Percentiles rank a stretch among this genome's conserved stretches.
Conservation (phyloP, 805 yeast genomes). For the Cyberlindnera galapagoensis region DNA sequence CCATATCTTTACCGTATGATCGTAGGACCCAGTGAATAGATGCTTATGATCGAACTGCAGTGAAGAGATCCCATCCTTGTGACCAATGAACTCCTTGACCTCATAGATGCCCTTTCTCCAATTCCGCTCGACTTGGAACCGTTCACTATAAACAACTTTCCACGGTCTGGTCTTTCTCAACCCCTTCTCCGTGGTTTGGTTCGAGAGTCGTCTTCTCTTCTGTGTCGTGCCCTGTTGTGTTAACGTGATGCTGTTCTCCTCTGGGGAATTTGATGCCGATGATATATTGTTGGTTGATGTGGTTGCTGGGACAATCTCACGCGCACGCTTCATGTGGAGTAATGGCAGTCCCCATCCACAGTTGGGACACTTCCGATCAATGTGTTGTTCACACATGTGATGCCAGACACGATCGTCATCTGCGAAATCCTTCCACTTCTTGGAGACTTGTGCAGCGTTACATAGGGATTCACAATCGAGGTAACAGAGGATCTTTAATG, state of each 20-base stretch:
- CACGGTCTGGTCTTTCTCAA: slow-evolving; percentile 67
- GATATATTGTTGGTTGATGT: slow-evolving; percentile 13
- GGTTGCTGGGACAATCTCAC: slow-evolving; percentile 43
- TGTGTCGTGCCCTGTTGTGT: not conserved
- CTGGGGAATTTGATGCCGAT: slow-evolving; percentile 3
- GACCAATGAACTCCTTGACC: slow-evolving; percentile 66
- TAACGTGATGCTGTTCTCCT: slow-evolving; percentile 9
- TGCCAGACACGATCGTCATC: slow-evolving; percentile 98
- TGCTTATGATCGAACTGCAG: slow-evolving; percentile 76
- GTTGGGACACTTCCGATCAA: slow-evolving; percentile 93
- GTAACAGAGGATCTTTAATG: slow-evolving; percentile 80
- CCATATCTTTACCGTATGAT: slow-evolving; percentile 91
- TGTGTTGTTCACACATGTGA: slow-evolving; percentile 97
- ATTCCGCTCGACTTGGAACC: slow-evolving; percentile 86
- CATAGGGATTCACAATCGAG: slow-evolving; percentile 92
- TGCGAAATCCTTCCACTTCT: slow-evolving; percentile 81
- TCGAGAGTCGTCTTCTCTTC: slow-evolving; percentile 24
- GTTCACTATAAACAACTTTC: slow-evolving; percentile 90
- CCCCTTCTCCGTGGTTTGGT: slow-evolving; percentile 18
- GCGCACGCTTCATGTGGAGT: slow-evolving; percentile 77
- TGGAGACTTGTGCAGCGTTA: slow-evolving; percentile 87
- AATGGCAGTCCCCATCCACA: slow-evolving; percentile 99
- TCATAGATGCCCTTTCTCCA: slow-evolving; percentile 83
- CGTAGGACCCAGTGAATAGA: slow-evolving; percentile 89
- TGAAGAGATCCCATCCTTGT: slow-evolving; percentile 83